These are phyloP conservation scores for Neoboletus brunneissimus DNA, from an alignment of 768 basidiomycete genomes.

Conservation along the genomic window DNA sequence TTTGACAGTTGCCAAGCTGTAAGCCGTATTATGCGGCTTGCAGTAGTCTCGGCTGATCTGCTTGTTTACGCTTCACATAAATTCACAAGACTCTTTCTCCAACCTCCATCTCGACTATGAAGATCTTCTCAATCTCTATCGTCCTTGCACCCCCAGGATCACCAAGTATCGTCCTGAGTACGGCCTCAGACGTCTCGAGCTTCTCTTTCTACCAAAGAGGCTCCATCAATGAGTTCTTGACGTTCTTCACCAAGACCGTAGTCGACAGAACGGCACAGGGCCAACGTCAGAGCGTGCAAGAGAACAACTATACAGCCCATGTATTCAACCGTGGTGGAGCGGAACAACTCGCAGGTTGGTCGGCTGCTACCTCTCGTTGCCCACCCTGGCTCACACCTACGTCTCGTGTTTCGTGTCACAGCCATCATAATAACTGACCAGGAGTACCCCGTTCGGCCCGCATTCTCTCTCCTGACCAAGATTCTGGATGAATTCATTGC, in stretches of 20 bases:
- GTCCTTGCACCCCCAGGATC: constrained; percentile 64
- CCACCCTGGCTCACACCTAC: background rate
- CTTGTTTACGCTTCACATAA: constrained; percentile 5
- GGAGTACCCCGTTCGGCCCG: constrained; percentile 95
- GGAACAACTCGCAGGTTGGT: constrained; percentile 78
- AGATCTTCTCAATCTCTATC: constrained; percentile 80
- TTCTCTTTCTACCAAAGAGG: constrained; percentile 94
- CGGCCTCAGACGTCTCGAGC: constrained; percentile 76
- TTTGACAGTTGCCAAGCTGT: background rate
- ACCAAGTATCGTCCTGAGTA: constrained; percentile 59
- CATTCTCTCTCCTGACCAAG: constrained; percentile 92
- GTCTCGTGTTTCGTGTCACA: constrained; percentile 32
- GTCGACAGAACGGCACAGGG: constrained; percentile 83
- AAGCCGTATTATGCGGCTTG: no score
- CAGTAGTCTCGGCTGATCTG: no score
- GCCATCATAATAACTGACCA: constrained; percentile 92
- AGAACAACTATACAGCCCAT: constrained; percentile 91
- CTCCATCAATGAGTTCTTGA: constrained; percentile 87
- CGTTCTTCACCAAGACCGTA: constrained; percentile 92
- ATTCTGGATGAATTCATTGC: constrained; percentile 88
- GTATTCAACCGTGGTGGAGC: constrained; percentile 89
- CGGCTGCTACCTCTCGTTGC: background rate
- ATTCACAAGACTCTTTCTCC: constrained; percentile 9
- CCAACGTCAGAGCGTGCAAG: constrained; percentile 90
- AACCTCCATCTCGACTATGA: constrained; percentile 52